Evolutionary conservation across 495 filamentous ascomycete species (phyloP), one percentile per base, ranked within the genome.

Genomic region (Penicillium paradoxum): DNA sequence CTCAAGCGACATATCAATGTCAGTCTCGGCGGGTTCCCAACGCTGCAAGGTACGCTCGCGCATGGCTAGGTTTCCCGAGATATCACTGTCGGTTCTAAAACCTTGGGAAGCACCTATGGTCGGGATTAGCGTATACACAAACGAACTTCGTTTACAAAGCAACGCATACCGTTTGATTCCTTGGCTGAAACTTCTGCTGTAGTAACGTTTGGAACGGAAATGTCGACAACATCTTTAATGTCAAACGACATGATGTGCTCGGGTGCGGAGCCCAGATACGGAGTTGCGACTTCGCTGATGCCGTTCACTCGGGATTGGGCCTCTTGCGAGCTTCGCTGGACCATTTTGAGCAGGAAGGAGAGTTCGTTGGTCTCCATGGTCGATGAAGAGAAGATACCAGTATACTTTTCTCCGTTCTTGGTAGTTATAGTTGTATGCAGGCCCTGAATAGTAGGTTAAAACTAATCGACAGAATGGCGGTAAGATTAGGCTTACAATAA

Each of bases 71-170:
- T 83, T 79, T 42, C 85, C 86, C 8, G 93, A 91, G 45, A 98
- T 97, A 56, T 95, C 90, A 34, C 80, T 72, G 67, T 98, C 93
- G 1, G 91, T 97, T 51, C 85, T 83, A 74, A 98, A 96, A 6
- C 73, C 79, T 24, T 75, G 71, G 57, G 72, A 68, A 64, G 70
- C 64, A 19, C 77, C 79, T 81, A 40, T 49, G 39, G 48, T 45
- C 59, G 9, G 53, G 27, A 13, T 49, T 51, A 49, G 58, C 34
- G 42, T 30, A 40, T 22, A 46, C 7, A 22, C 27, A 22, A 30
- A 40, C 10, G 6, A 18, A n/a, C n/a, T 15, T 30, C 19, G 3
- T 4, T 6, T 2, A 22, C 11, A 32, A 32, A 17, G 40, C 3
- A 14, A 43, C 18, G 5, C 29, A 6, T 51, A 95, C 91, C 90